A percentile compares a stretch with the other conserved stretches of the same genome.
Conservation (phyloP, 2,329 filamentous ascomycete genomes). For the Leptodontidium sp. region DNA sequence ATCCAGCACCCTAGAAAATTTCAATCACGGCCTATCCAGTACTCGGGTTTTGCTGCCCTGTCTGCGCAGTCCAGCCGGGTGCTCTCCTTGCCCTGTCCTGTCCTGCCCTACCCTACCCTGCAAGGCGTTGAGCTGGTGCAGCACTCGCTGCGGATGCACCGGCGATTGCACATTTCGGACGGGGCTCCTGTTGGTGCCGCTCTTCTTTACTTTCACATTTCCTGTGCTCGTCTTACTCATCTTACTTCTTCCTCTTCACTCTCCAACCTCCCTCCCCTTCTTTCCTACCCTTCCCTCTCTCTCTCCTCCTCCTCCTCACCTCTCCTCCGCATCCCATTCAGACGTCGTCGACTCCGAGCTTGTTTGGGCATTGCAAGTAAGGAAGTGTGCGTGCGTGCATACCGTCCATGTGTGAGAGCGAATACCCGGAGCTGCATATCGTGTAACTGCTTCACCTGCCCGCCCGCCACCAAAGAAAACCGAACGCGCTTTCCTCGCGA, state of each 20-base stretch:
- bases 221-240: conserved; percentile 21
- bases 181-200: no score
- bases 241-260: conserved; percentile 15
- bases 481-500: conserved; percentile 30
- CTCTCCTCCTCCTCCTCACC: conserved; percentile 11
- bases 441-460: conserved; percentile 13
- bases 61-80: no score
- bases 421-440: conserved; percentile 18
- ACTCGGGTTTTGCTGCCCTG: conserved; percentile 3
- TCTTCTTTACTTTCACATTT: neutral
- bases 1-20: neutral
- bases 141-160: conserved; percentile 24
- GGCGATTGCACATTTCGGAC: conserved; percentile 21
- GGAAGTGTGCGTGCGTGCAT: conserved; percentile 14
- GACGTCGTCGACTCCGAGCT: conserved; percentile 9
- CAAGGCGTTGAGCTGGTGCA: neutral
- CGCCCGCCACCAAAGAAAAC: conserved; percentile 9
- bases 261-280: neutral
- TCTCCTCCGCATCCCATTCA: conserved; percentile 9
- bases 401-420: conserved; percentile 6
- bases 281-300: neutral
- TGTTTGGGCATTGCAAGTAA: conserved; percentile 19
- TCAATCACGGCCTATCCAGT: neutral
- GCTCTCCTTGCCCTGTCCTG: neutral
- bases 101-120: neutral